Evolutionary conservation across 1,284 basidiomycete genomes (phyloP).

Genomic region (Cutaneotrichosporon daszewskae): DNA sequence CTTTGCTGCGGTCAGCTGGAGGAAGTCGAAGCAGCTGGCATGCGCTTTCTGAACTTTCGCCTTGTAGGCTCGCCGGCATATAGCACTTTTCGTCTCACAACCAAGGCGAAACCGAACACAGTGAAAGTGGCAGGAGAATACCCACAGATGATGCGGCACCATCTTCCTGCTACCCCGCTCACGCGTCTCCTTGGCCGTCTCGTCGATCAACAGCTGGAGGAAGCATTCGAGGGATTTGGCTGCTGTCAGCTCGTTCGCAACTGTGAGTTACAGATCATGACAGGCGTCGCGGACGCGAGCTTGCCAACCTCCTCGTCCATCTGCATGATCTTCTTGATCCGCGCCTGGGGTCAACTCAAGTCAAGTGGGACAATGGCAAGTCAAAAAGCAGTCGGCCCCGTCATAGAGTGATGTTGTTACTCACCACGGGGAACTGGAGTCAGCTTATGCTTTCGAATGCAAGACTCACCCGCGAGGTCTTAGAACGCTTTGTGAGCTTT

Average conservation of each 20-base stretch:
- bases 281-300: conserved; percentile 92
- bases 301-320: conserved; percentile 99
- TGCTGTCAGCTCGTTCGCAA: conserved; percentile 41
- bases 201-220: conserved; percentile 77
- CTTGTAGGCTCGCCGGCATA: not conserved
- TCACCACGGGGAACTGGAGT: conserved; percentile 41
- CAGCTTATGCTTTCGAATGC: conserved; percentile 6
- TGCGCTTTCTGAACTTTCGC: not conserved
- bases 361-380: too few relatives aligned
- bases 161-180: conserved; percentile 82
- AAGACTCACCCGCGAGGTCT: conserved; percentile 32
- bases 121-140: not conserved
- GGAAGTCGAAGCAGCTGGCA: not conserved
- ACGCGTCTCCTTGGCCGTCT: conserved; percentile 73
- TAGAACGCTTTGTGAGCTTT: conserved; percentile 28
- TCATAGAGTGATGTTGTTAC: conserved; percentile 9
- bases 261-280: conserved; percentile 79
- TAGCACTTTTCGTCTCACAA: too few relatives aligned
- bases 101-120: not conserved
- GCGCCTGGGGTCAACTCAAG: conserved; percentile 55
- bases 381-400: not conserved
- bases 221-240: conserved; percentile 96
- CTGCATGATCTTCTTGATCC: conserved; percentile 99
- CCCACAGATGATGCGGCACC: conserved; percentile 89
- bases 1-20: conserved; percentile 61